Percentiles rank a stretch among this genome's conserved stretches.
Conservation (phyloP, 208 protist species). For the Leishmania gerbilli region DNA sequence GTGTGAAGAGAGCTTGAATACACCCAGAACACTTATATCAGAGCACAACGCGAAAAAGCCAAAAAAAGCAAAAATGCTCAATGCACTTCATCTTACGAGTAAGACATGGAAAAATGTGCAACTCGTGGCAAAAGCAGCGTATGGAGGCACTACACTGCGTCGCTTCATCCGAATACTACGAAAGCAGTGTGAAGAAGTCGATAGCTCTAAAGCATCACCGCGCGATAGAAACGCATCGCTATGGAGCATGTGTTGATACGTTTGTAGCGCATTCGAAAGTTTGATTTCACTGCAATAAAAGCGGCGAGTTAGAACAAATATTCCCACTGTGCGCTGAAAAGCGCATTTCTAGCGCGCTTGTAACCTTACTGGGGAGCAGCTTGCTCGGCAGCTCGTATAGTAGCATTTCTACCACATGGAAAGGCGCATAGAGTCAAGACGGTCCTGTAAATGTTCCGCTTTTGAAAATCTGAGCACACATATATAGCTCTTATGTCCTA, state of each 20-base stretch:
- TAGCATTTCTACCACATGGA: not conserved
- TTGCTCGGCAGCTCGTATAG: not conserved
- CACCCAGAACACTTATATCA: not conserved
- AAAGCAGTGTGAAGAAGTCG: not conserved
- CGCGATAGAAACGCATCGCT: not conserved
- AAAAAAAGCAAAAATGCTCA: not conserved
- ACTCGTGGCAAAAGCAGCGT: not conserved
- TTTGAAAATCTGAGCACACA: not conserved
- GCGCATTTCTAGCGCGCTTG: not conserved
- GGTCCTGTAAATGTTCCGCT: not conserved
- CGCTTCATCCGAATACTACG: not conserved
- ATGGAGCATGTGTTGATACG: not conserved
- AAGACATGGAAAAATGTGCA: not conserved
- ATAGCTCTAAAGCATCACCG: not conserved
- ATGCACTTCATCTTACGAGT: not conserved
- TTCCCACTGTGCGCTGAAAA: no score
- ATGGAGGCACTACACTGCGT: not conserved
- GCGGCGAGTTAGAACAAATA: no score
- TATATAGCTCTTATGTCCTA: not conserved
- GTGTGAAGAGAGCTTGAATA: not conserved
- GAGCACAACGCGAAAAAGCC: not conserved
- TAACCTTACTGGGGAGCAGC: not conserved
- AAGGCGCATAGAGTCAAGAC: not conserved
- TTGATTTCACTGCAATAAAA: not conserved
- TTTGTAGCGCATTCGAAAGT: not conserved